Percentiles rank a stretch among this genome's conserved stretches.
These are phyloP conservation scores for Solanum pennellii DNA, from an alignment of 257 asterid species.

Conservation along the genomic window DNA sequence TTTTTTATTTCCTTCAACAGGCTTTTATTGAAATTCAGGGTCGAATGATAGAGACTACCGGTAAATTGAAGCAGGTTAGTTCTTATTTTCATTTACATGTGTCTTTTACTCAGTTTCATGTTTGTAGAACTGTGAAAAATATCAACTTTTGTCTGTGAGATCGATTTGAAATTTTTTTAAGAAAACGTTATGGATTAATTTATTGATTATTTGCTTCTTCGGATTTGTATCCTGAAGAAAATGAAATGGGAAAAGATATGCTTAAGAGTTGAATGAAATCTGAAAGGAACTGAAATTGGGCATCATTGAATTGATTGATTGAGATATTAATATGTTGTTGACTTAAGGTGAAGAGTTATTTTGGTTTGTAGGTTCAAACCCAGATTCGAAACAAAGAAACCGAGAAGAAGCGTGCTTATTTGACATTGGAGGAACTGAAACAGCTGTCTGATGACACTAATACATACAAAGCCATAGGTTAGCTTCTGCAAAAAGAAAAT, in stretches of 20 bases:
- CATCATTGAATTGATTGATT: neutral
- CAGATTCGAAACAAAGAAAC: constrained; percentile 80
- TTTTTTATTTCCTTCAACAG: constrained; percentile 15
- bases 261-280: neutral
- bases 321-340: neutral
- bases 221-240: neutral
- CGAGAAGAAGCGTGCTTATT: constrained; percentile 88
- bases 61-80: constrained; percentile 74
- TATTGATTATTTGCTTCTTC: neutral
- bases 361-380: constrained; percentile 48
- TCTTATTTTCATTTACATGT: neutral
- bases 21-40: constrained; percentile 90
- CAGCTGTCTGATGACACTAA: constrained; percentile 67
- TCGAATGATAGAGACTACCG: constrained; percentile 86
- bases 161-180: neutral
- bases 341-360: neutral
- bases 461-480: constrained; percentile 81
- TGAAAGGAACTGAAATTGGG: neutral
- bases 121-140: neutral
- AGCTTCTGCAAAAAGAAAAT: neutral
- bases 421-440: constrained; percentile 83
- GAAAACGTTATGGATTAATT: neutral
- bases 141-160: neutral
- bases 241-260: neutral
- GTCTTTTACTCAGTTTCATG: neutral